Base-by-base conservation (phyloP, 2,329 filamentous ascomycete genomes). In the Penicillium palitans region DNA sequence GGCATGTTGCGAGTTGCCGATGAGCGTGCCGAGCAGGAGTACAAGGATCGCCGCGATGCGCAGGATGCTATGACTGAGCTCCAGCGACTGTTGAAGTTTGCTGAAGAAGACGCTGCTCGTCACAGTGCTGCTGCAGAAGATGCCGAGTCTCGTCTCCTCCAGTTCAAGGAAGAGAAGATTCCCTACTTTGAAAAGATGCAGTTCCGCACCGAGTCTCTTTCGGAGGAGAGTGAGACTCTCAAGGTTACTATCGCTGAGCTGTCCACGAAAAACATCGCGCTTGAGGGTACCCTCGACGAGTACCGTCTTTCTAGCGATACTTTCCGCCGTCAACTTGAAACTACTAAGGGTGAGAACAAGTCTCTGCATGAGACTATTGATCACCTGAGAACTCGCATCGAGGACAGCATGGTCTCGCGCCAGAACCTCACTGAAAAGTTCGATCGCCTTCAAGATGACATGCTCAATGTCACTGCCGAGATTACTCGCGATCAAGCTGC, bases 391-490 rank as follows among this genome's bases (percentile, higher is more conserved):
- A 84, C 84, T 46, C 92, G 96, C 71, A 85, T 95, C 42, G 88
- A 95, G 69, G 93, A 96, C 77, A 93, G 91, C 69, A 87, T 93
- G 70, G 87, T 89, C 62, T 84, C 96, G 59, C 88, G 92, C 58
- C 91, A 96, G 72, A 87, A 83, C 60, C 93, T 96, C 84, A 88
- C 91, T 65, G 81, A 82, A 72, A 96, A 95, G 75, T 90, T 97
- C 69, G 86, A 93, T 66, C 87, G 87, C 59, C 80, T 99, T 40
- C 93, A 98, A 75, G 85, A 91, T 62, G 91, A 97, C 66, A 93
- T 98, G 88, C 84, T 87, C 33, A 81, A 81, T 56, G 90, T 91
- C 49, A 88, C 90, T 53, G 86, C 86, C 47, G 89, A 96, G 61
- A 87, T 97, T 61, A 87, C 89, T 24, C 87, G 90, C 67, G 93